Percentiles rank a stretch among this genome's conserved stretches.
phyloP scores from a whole-genome alignment of 371 early-diverging fungal genomes.

The Zopfochytrium polystomum region DNA sequence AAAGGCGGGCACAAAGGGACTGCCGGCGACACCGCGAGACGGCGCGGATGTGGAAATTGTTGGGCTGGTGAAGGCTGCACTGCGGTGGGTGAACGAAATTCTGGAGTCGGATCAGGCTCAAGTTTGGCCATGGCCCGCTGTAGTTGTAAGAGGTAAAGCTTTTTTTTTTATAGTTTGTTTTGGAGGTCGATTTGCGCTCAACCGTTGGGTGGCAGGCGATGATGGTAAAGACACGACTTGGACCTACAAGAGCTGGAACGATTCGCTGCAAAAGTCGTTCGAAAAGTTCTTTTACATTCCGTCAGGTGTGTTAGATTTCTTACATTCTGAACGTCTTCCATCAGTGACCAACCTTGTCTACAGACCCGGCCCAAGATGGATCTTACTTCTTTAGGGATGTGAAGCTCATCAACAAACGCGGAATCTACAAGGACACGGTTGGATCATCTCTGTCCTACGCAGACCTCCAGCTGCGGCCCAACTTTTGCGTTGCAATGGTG shows the following conservation, averaged over 20 bases:
- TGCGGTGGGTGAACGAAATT: slow-evolving; percentile 66
- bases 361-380: slow-evolving; percentile 53
- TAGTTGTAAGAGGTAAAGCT: slow-evolving; percentile 26
- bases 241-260: slow-evolving; percentile 73
- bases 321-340: background rate
- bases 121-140: slow-evolving; percentile 33
- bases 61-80: slow-evolving; percentile 76
- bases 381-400: slow-evolving; percentile 59
- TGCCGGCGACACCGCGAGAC: slow-evolving; percentile 92
- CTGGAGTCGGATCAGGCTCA: slow-evolving; percentile 14
- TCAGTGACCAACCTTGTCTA: background rate
- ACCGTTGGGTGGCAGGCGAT: slow-evolving; percentile 6
- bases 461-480: slow-evolving; percentile 93
- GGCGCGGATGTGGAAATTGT: slow-evolving; percentile 91
- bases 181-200: background rate
- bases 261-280: slow-evolving; percentile 73
- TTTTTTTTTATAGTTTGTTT: background rate
- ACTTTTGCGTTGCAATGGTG: slow-evolving; percentile 86
- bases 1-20: slow-evolving; percentile 85
- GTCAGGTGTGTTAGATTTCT: slow-evolving; percentile 38
- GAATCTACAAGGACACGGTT: slow-evolving; percentile 91
- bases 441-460: slow-evolving; percentile 68
- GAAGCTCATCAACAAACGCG: slow-evolving; percentile 79
- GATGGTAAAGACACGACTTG: slow-evolving; percentile 28
- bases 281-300: slow-evolving; percentile 89